Conservation (phyloP, 805 yeast genomes). For the Yarrowia yakushimensis region DNA sequence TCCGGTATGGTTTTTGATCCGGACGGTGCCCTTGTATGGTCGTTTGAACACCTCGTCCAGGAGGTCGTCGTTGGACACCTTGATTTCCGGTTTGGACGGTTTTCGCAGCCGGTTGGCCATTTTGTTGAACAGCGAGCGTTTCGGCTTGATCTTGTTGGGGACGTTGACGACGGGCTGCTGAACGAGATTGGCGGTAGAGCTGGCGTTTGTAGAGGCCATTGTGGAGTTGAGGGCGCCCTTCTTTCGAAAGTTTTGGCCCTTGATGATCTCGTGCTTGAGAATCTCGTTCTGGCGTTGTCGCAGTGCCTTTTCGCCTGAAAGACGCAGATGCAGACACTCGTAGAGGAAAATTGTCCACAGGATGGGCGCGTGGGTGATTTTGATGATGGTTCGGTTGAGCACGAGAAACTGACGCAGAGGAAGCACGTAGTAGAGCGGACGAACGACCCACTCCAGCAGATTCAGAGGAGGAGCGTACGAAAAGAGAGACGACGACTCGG, state of each 20-base stretch:
- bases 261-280: constrained; percentile 26
- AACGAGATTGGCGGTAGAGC: background rate
- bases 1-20: constrained; percentile 24
- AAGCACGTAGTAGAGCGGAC: constrained; percentile 36
- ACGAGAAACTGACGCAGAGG: constrained; percentile 37
- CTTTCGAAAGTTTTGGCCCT: constrained; percentile 19
- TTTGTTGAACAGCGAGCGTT: background rate
- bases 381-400: constrained; percentile 38
- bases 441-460: constrained; percentile 36
- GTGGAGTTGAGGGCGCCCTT: background rate
- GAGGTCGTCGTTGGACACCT: constrained; percentile 34
- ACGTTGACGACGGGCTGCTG: background rate
- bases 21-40: constrained; percentile 34
- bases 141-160: background rate
- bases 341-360: constrained; percentile 38
- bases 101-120: constrained; percentile 9
- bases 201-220: background rate
- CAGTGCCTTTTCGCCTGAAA: constrained; percentile 16
- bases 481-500: constrained; percentile 39
- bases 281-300: constrained; percentile 12
- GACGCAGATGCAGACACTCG: constrained; percentile 33
- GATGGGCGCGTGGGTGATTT: constrained; percentile 40
- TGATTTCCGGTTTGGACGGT: constrained; percentile 25
- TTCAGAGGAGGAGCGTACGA: constrained; percentile 41
- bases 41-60: constrained; percentile 36